Evolutionary conservation across 345 rosid species (phyloP).

Genomic region (Moricandia moricandioides): DNA sequence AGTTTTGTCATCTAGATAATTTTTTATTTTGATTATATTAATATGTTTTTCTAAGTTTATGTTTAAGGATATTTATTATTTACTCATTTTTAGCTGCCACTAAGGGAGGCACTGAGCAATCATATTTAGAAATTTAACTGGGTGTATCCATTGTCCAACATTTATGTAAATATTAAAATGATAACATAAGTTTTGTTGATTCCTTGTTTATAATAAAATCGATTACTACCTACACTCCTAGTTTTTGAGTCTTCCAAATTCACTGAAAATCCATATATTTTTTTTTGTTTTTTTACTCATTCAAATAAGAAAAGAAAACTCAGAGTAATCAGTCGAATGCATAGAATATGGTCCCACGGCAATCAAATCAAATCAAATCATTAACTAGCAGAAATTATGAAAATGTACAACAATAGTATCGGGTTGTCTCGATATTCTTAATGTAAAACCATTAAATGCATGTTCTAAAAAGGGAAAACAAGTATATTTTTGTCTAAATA

Average conservation of each 20-base stretch:
- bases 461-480: not conserved
- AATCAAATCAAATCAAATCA: constrained; percentile 16
- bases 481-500: not conserved
- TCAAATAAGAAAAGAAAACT: not conserved
- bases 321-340: not conserved
- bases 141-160: not conserved
- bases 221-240: not conserved
- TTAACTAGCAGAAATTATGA: not conserved
- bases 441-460: not conserved
- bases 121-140: constrained; percentile 9
- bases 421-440: not conserved
- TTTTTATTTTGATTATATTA: too few species aligned
- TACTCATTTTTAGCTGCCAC: constrained; percentile 2
- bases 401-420: not conserved
- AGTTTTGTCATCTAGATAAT: not conserved
- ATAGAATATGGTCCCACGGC: constrained; percentile 14
- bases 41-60: not conserved
- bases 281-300: not conserved
- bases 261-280: not conserved
- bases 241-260: not conserved
- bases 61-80: not conserved
- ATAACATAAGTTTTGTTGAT: not conserved
- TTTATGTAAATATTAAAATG: not conserved
- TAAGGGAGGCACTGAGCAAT: constrained; percentile 10
- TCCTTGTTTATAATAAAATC: not conserved